These are phyloP conservation scores for Globisporangium megalacanthum DNA, from an alignment of 352 stramenopile genomes.

Conservation along the genomic window DNA sequence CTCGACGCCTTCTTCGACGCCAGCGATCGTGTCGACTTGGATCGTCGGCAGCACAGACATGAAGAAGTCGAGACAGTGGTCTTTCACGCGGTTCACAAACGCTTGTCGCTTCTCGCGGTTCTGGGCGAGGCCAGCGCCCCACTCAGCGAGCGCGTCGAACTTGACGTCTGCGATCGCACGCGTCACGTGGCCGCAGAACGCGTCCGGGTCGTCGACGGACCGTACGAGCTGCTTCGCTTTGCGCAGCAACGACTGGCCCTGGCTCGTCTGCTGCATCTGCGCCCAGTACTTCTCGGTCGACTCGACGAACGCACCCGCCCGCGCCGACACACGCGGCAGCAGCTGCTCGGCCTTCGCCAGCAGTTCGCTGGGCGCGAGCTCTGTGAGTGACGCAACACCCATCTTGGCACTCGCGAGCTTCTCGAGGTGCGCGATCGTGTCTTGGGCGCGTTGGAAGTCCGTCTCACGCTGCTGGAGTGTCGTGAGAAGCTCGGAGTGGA, in stretches of 20 bases:
- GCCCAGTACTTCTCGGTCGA: slow-evolving; percentile 67
- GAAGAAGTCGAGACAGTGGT: slow-evolving; percentile 84
- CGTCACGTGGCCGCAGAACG: slow-evolving; percentile 68
- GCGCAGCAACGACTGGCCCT: slow-evolving; percentile 57
- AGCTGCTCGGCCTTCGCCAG: slow-evolving; percentile 60
- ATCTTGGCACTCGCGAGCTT: slow-evolving; percentile 54
- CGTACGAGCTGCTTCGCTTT: slow-evolving; percentile 68
- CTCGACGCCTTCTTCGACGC: slow-evolving; percentile 66
- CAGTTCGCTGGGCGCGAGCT: slow-evolving; percentile 48
- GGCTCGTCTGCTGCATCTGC: slow-evolving; percentile 63
- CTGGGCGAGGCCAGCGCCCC: slow-evolving; percentile 53
- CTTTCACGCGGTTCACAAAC: slow-evolving; percentile 76
- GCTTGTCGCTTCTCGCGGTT: slow-evolving; percentile 67
- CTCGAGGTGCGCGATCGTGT: slow-evolving; percentile 49
- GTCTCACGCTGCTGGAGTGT: slow-evolving; percentile 57
- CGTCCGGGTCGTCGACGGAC: slow-evolving; percentile 68
- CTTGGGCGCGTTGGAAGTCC: slow-evolving; percentile 51
- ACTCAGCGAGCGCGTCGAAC: slow-evolving; percentile 61
- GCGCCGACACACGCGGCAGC: slow-evolving; percentile 48
- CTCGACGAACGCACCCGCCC: slow-evolving; percentile 43
- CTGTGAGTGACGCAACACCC: slow-evolving; percentile 48
- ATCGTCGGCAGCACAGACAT: slow-evolving; percentile 81
- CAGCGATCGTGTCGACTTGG: slow-evolving; percentile 76
- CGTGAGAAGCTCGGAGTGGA: slow-evolving; percentile 31
- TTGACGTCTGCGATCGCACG: slow-evolving; percentile 65